Percentiles rank a stretch among this genome's conserved stretches.
Conservation (phyloP, 306 rosid genomes). For the Hylodesmum podocarpum region DNA sequence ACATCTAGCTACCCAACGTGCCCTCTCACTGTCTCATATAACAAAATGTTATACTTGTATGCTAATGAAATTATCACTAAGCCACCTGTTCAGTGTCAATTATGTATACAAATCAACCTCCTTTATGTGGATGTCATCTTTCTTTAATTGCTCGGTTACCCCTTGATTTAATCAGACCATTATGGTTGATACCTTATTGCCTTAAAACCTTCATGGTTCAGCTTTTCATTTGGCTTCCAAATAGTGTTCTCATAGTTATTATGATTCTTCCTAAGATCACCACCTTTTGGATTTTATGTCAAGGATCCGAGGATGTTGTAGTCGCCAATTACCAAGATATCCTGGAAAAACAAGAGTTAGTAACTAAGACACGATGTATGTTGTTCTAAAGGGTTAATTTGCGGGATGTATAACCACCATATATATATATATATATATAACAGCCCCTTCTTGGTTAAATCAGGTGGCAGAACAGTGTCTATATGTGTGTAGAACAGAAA, state of each 20-base stretch:
- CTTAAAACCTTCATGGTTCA: not conserved
- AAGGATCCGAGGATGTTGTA: slow-evolving; percentile 2
- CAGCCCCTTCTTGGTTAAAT: too few species aligned
- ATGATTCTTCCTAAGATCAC: not conserved
- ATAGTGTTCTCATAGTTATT: not conserved
- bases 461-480: too few species aligned
- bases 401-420: too few species aligned
- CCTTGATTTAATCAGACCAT: not conserved
- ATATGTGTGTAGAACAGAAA: too few species aligned
- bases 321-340: too few species aligned
- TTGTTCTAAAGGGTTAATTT: too few species aligned
- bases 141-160: not conserved
- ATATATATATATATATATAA: too few species aligned
- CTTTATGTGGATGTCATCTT: not conserved
- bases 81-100: not conserved
- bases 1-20: not conserved
- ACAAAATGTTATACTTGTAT: not conserved
- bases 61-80: not conserved
- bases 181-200: not conserved
- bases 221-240: not conserved
- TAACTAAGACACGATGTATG: too few species aligned
- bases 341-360: too few species aligned
- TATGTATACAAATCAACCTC: not conserved
- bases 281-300: not conserved
- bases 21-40: not conserved